A percentile compares a stretch with the other conserved stretches of the same genome.
phyloP scores from a whole-genome alignment of 148 eudicot genomes.

The Rhododendron vialii region DNA sequence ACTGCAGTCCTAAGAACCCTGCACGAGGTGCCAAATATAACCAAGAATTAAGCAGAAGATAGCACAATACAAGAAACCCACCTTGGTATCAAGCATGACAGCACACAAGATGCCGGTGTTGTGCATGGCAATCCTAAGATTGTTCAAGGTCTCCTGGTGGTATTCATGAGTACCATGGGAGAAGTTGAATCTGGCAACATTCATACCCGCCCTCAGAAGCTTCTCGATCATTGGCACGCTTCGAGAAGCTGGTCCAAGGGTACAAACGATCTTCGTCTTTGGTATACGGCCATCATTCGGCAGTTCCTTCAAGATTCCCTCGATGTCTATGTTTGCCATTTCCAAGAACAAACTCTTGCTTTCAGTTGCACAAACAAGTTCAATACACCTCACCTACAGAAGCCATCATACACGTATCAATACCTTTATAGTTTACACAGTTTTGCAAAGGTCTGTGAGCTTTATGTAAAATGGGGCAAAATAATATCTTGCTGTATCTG shows the following conservation, averaged over 20 bases:
- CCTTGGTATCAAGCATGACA: conserved; percentile 78
- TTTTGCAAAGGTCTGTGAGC: not conserved
- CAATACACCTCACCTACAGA: not conserved
- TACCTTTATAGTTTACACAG: not conserved
- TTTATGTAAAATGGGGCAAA: not conserved
- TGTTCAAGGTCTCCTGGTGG: conserved; percentile 58
- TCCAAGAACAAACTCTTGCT: not conserved
- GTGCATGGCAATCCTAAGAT: conserved; percentile 60
- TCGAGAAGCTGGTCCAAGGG: conserved; percentile 61
- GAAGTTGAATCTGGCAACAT: conserved; percentile 65
- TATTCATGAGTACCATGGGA: conserved; percentile 66
- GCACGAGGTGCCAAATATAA: not conserved
- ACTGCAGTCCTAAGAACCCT: not conserved
- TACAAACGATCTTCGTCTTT: conserved; percentile 69
- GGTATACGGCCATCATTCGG: conserved; percentile 55
- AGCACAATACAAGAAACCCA: not conserved
- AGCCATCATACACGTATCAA: not conserved
- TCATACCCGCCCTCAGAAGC: conserved; percentile 62
- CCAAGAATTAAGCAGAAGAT: not conserved
- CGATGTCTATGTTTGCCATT: conserved; percentile 74
- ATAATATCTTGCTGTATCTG: not conserved
- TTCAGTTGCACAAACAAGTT: not conserved
- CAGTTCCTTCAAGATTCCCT: conserved; percentile 58
- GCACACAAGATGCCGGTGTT: conserved; percentile 64
- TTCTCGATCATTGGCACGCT: conserved; percentile 60